Evolutionary conservation across 2,329 filamentous ascomycete genomes (phyloP).

Genomic region (Rutstroemia sp.): DNA sequence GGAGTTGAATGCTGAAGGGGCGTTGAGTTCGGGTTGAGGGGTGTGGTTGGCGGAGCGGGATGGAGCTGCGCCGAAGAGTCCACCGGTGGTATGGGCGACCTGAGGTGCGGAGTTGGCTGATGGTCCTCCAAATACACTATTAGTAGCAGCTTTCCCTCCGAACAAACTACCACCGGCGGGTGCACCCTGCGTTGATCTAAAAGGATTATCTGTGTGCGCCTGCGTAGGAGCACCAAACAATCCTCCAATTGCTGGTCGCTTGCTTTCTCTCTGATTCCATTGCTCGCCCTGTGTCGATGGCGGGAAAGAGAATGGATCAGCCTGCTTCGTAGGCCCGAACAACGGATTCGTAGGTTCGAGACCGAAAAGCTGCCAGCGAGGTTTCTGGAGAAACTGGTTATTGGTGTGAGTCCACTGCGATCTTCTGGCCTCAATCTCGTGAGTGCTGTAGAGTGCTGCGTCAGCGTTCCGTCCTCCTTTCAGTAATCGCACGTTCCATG

Average conservation of each 20-base stretch:
- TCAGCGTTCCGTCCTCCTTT: constrained; percentile 21
- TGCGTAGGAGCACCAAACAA: not conserved
- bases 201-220: not conserved
- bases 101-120: not conserved
- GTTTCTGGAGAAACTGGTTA: constrained; percentile 27
- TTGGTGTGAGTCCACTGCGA: constrained; percentile 19
- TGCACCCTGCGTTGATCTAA: not conserved
- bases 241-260: not conserved
- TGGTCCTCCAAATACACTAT: not conserved
- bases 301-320: not conserved
- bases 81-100: not conserved
- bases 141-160: not conserved
- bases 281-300: not conserved
- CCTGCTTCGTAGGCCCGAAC: not conserved
- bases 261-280: not conserved
- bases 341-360: not conserved
- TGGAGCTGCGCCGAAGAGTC: not conserved
- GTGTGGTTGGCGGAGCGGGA: not conserved
- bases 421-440: constrained; percentile 32
- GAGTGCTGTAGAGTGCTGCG: constrained; percentile 18
- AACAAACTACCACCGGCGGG: too few species aligned
- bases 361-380: constrained; percentile 1
- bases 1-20: too few species aligned
- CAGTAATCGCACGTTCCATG: constrained; percentile 39
- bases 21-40: too few species aligned